Evolutionary conservation across 2,329 filamentous ascomycete genomes (phyloP).

Genomic region (Fusarium marasasianum): DNA sequence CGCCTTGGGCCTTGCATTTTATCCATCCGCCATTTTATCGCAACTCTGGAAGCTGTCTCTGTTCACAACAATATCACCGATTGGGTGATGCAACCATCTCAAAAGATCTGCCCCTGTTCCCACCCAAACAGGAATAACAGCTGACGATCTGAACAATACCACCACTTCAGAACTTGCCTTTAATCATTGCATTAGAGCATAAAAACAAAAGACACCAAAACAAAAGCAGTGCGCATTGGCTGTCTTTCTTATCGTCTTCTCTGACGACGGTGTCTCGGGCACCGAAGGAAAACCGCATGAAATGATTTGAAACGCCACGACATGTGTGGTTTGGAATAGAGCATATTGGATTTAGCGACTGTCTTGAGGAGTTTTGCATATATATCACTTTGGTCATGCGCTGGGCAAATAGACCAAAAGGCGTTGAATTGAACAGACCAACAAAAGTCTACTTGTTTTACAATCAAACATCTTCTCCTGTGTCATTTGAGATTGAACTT

Average conservation of each 20-base stretch:
- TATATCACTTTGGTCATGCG: slow-evolving; percentile 21
- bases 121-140: slow-evolving; percentile 19
- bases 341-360: slow-evolving; percentile 40
- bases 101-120: slow-evolving; percentile 22
- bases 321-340: slow-evolving; percentile 15
- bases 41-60: slow-evolving; percentile 8
- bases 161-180: background rate
- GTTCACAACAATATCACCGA: slow-evolving; percentile 10
- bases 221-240: slow-evolving; percentile 40
- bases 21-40: background rate
- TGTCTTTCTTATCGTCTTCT: slow-evolving; percentile 25
- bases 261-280: slow-evolving; percentile 27
- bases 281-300: slow-evolving; percentile 30
- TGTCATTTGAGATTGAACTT: background rate
- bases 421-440: slow-evolving; percentile 28
- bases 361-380: slow-evolving; percentile 29
- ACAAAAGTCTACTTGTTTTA: slow-evolving; percentile 16
- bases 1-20: slow-evolving; percentile 6
- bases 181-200: slow-evolving; percentile 11
- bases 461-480: background rate
- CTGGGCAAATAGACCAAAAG: slow-evolving; percentile 30
- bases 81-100: slow-evolving; percentile 13
- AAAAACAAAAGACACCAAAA: slow-evolving; percentile 31
- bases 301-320: slow-evolving; percentile 23
- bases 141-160: slow-evolving; percentile 28